Base-by-base conservation (phyloP, 2,329 filamentous ascomycete species). In the Calonectria naviculata region DNA sequence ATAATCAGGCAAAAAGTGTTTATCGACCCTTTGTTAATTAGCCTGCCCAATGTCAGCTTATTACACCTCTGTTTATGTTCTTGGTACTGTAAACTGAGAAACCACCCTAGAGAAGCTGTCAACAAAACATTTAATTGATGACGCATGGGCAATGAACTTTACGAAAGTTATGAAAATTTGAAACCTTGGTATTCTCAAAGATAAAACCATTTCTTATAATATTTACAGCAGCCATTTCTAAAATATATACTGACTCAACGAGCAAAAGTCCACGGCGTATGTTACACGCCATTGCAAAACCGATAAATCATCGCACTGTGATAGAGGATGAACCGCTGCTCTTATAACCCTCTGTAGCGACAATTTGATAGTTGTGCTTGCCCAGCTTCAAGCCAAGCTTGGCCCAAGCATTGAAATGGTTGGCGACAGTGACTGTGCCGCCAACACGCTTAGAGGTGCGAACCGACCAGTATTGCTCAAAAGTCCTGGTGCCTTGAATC, bases 371-470 rank as follows among this genome's bases (percentile, higher is more conserved):
- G 79, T 90, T 82, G 74, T 85, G 82, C 44, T 73, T 82, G 3
- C 88, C 89, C 13, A 90, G 76, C 29, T 80, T 83, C 78, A 89
- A 79, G 4, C 88, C 88, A n/a, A 79, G 75, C 42, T 82, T 81
- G 24, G 79, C 78, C 89, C 89, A 90, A 9, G 87, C 88, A 74
- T 87, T 83, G 75, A 90, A 89, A 78, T 90, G 88, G 73, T 84
- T 86, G 28, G 78, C 81, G 2, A 84, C 83, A 42, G 84, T 87
- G 71, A 91, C 85, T 8, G 85, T 87, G 4, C 88, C 89, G 65
- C 84, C 82, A 28, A 83, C 82, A 60, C 88, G 84, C 84, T 89
- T 89, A 66, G 73, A 81, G 71, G 82, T 80, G 69, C 88, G 84
- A 24, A 90, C 85, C 24, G 84, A 87, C 87, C 85, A 89, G 81